phyloP scores from a whole-genome alignment of 768 basidiomycete species.

The Rhodotorula diobovata region DNA sequence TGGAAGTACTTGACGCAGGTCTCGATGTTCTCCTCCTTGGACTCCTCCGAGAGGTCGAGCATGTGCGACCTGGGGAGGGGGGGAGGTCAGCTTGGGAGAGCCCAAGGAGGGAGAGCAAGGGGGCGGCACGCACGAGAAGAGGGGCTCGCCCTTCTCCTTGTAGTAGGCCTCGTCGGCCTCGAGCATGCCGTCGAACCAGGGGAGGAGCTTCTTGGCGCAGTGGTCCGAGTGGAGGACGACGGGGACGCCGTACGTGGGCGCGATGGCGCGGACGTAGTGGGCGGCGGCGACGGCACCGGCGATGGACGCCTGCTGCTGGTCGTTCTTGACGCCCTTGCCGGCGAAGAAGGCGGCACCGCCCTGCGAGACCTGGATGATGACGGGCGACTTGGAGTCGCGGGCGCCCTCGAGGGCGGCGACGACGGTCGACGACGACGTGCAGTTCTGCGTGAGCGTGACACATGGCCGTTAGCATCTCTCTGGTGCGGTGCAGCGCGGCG shows the following conservation, averaged over 20 bases:
- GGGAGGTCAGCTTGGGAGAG: background rate
- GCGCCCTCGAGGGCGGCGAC: constrained; percentile 95
- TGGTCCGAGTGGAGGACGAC: constrained; percentile 98
- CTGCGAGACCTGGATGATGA: constrained; percentile 96
- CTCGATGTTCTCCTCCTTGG: constrained; percentile 81
- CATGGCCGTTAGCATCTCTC: constrained; percentile 7
- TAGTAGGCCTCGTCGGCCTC: constrained; percentile 89
- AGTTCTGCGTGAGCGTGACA: constrained; percentile 59
- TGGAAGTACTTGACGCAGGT: constrained; percentile 91
- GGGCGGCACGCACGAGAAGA: constrained; percentile 58
- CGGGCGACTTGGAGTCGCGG: constrained; percentile 90
- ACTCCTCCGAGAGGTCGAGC: constrained; percentile 88
- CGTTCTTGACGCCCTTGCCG: constrained; percentile 91
- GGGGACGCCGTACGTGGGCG: constrained; percentile 88
- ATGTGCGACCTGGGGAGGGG: constrained; percentile 67
- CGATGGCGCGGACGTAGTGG: constrained; percentile 74
- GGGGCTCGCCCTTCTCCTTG: constrained; percentile 76
- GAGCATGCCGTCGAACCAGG: constrained; percentile 99
- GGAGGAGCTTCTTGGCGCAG: constrained; percentile 94
- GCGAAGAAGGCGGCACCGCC: constrained; percentile 94
- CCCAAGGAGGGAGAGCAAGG: background rate
- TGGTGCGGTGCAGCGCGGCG: too few species aligned
- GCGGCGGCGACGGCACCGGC: constrained; percentile 88
- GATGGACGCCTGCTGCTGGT: constrained; percentile 91
- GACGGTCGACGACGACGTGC: constrained; percentile 90